These are phyloP conservation scores for Keithomyces neogunnii DNA, from an alignment of 2,329 filamentous ascomycete species.

Conservation along the genomic window DNA sequence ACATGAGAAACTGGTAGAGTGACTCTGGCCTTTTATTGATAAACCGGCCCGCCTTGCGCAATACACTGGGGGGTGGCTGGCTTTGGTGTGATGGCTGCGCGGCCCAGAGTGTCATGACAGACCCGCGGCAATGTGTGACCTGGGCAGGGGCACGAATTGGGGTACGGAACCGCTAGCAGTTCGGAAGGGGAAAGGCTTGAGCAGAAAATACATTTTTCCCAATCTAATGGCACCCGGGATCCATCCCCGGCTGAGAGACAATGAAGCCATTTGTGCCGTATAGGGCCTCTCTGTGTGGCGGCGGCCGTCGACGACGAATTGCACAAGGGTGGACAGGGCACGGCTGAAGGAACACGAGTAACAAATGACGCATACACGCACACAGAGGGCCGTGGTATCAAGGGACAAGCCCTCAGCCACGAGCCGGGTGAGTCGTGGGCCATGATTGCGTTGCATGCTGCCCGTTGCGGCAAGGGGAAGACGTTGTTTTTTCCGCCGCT, in stretches of 20 bases:
- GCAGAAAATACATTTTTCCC: too few species aligned
- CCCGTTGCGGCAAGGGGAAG: not conserved
- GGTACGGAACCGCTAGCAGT: too few species aligned
- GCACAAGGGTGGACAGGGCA: not conserved
- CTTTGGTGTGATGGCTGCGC: not conserved
- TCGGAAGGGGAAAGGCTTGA: too few species aligned
- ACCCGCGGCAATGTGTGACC: too few species aligned
- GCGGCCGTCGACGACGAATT: not conserved
- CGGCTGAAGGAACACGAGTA: not conserved
- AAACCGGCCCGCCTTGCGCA: slow-evolving; percentile 5
- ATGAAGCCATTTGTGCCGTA: not conserved
- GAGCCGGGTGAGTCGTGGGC: not conserved
- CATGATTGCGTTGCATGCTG: not conserved
- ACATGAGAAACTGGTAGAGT: not conserved
- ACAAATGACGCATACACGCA: not conserved
- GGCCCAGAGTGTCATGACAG: too few species aligned
- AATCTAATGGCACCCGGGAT: too few species aligned
- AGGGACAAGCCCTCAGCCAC: not conserved
- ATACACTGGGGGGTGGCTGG: not conserved
- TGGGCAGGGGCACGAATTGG: too few species aligned
- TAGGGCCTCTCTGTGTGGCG: not conserved
- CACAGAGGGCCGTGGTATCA: not conserved
- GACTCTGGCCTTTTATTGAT: not conserved
- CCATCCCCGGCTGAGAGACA: too few species aligned
- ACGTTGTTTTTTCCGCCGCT: not conserved